Evolutionary conservation across 768 basidiomycete species (phyloP).

Genomic region (Termitomyces titanicus): DNA sequence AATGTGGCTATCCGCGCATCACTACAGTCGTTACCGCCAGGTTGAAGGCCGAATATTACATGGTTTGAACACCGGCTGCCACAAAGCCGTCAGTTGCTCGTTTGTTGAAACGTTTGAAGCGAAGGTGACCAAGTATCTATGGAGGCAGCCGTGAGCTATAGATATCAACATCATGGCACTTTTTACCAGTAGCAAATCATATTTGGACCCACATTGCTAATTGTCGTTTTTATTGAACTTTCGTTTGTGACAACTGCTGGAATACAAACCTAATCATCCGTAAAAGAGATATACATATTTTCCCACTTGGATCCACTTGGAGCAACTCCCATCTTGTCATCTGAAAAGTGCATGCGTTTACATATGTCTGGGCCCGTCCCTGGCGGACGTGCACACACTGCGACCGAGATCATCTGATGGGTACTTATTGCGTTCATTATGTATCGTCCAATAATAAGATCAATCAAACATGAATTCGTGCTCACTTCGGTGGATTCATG

Average conservation of each 20-base stretch:
- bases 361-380: not conserved
- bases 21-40: not conserved
- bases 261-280: too few species aligned
- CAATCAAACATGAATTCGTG: too few species aligned
- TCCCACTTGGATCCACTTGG: too few species aligned
- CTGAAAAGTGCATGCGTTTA: not conserved
- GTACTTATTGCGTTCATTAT: too few species aligned
- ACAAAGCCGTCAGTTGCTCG: conserved; percentile 4
- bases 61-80: conserved; percentile 8
- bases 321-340: too few species aligned
- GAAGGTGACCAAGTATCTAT: too few species aligned
- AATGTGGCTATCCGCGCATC: conserved; percentile 8
- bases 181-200: not conserved
- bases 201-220: not conserved
- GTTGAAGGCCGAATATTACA: not conserved
- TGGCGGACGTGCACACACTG: not conserved
- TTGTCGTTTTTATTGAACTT: not conserved
- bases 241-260: not conserved
- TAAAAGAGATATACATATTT: too few species aligned
- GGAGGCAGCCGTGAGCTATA: too few species aligned
- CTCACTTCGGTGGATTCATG: too few species aligned
- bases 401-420: not conserved
- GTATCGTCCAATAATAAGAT: too few species aligned
- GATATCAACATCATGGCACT: too few species aligned
- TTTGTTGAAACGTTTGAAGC: too few species aligned